Base-by-base conservation (phyloP, 306 rosid species). In the Alnus rubra region DNA sequence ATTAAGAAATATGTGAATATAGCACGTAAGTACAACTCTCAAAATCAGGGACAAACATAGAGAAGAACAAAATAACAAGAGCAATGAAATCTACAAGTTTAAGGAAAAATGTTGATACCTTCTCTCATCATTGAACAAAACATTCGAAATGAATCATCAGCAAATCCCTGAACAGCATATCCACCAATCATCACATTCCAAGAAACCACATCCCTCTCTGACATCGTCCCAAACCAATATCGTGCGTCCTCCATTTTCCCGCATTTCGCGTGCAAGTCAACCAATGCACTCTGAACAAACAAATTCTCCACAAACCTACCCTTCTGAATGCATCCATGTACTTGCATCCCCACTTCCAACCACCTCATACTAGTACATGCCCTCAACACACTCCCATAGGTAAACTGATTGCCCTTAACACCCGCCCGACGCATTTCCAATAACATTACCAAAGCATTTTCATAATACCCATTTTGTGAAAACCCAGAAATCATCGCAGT, bases 111-210 rank as follows among this genome's bases (percentile, higher is more conserved):
- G 44, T 0, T 68, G 63, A 63, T 64, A 84, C 87, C 87, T 84
- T 73, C 79, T 51, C 79, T 77, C 79, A 51, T 71, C 84, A 84
- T 80, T 3, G 62, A 73, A 31, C 44, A 62, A 59, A 84, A 76
- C 65, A 84, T 56, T 30, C 1, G 74, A 73, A 76, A 80, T 0
- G 84, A 72, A 16, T 73, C 76, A n/a, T 80, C 59, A 9, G 56
- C 4, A 67, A 71, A 84, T 7, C 84, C 87, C 53, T 75, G 84
- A 58, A 80, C 75, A 65, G 76, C 87, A 84, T 35, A 84, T 13
- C 84, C 84, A 7, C 84, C 84, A 75, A 84, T 80, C 69, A 84
- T 76, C 30, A 71, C 79, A 67, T 84, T 84, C 84, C 87, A 84
- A 15, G 76, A 84, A 37, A 84, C 82, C 74, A 84, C 31, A 78